Evolutionary conservation across 495 filamentous ascomycete species (phyloP).

Genomic region (Talaromyces ruber): DNA sequence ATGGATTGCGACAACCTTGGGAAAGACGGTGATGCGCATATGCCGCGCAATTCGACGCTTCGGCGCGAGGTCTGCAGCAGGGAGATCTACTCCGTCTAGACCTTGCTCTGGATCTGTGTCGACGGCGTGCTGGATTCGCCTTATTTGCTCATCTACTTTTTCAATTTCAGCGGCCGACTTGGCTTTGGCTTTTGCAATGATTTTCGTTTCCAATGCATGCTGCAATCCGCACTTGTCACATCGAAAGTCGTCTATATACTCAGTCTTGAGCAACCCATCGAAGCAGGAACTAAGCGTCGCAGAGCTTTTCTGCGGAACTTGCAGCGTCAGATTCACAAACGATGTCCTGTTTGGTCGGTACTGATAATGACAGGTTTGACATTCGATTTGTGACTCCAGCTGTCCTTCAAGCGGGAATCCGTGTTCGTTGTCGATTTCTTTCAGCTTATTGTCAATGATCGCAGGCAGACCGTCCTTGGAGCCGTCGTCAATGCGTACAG

Average conservation of each 20-base stretch:
- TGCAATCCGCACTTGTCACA: conserved; percentile 88
- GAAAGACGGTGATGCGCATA: conserved; percentile 76
- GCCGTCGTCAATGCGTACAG: conserved; percentile 35
- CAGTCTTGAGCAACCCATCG: conserved; percentile 87
- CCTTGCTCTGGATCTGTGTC: conserved; percentile 68
- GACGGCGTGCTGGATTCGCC: conserved; percentile 51
- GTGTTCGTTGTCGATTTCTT: conserved; percentile 47
- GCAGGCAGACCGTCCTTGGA: conserved; percentile 29
- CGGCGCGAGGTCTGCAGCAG: conserved; percentile 62
- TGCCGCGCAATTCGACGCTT: conserved; percentile 78
- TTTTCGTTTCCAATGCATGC: conserved; percentile 54
- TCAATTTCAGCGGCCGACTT: conserved; percentile 38
- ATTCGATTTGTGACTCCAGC: conserved; percentile 88
- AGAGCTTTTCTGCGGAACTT: conserved; percentile 71
- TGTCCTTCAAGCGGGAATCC: conserved; percentile 82
- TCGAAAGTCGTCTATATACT: conserved; percentile 93
- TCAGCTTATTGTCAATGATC: conserved; percentile 35
- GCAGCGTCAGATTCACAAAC: conserved; percentile 88
- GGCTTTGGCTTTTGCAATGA: conserved; percentile 37
- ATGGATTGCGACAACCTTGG: conserved; percentile 84
- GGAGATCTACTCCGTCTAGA: conserved; percentile 65
- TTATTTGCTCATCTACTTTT: conserved; percentile 46
- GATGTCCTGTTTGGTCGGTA: conserved; percentile 72
- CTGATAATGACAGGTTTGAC: conserved; percentile 78
- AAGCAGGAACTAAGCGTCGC: conserved; percentile 69